phyloP scores from a whole-genome alignment of 176 grass and related monocot genomes.

The Alopecurus myosuroides region DNA sequence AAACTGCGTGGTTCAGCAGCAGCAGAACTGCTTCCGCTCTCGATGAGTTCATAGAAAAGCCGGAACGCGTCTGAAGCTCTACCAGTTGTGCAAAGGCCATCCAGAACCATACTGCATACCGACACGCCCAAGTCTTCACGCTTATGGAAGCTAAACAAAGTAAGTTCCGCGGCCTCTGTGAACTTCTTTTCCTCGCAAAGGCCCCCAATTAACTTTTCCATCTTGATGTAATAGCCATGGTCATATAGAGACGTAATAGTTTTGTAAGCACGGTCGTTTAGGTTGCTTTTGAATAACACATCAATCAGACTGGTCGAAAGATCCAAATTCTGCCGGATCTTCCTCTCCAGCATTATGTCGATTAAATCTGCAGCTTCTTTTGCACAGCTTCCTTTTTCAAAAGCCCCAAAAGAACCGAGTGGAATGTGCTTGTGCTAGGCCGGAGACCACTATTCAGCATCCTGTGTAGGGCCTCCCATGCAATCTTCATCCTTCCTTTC shows the following conservation, averaged over 20 bases:
- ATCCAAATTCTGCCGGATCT: constrained; percentile 63
- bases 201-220: constrained; percentile 51
- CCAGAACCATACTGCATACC: constrained; percentile 36
- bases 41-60: constrained; percentile 63
- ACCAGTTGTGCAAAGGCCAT: constrained; percentile 60
- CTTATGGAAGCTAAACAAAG: constrained; percentile 61
- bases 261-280: constrained; percentile 50
- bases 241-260: constrained; percentile 46
- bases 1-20: constrained; percentile 49
- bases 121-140: constrained; percentile 32
- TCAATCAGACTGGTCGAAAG: constrained; percentile 56
- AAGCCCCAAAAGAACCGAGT: constrained; percentile 67
- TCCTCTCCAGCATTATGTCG: constrained; percentile 70
- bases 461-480: constrained; percentile 58
- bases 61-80: constrained; percentile 59
- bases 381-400: constrained; percentile 51
- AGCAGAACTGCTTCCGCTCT: constrained; percentile 32
- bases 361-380: constrained; percentile 69
- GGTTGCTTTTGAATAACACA: constrained; percentile 43
- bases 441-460: constrained; percentile 76
- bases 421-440: constrained; percentile 67
- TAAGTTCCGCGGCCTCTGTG: constrained; percentile 55
- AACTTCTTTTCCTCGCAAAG: constrained; percentile 62
- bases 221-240: constrained; percentile 73
- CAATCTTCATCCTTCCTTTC: constrained; percentile 52